Conservation (phyloP, 176 grass and related monocot genomes). For the Tillandsia fasciculata region DNA sequence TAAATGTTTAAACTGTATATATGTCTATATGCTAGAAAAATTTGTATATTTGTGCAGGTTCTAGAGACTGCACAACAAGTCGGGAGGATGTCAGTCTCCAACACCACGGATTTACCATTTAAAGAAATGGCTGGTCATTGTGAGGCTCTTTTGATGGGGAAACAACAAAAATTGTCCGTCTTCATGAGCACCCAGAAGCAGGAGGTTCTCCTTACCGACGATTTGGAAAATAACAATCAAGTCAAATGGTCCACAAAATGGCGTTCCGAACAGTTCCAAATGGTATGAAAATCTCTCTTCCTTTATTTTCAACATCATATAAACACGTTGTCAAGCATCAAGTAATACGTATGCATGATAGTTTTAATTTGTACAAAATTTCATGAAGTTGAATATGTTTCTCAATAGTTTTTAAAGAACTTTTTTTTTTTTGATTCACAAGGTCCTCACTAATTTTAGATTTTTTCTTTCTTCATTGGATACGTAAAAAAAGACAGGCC, state of each 20-base stretch:
- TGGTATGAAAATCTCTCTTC: conserved; percentile 3
- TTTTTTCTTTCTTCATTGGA: too few species aligned
- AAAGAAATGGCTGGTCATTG: conserved; percentile 60
- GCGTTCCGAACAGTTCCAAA: not conserved
- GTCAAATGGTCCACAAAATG: not conserved
- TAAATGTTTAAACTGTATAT: not conserved
- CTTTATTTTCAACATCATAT: not conserved
- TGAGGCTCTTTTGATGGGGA: conserved; percentile 54
- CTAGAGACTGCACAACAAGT: conserved; percentile 41
- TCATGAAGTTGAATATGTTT: not conserved
- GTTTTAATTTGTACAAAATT: not conserved
- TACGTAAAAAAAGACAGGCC: too few species aligned
- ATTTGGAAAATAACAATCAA: not conserved
- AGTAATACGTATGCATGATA: not conserved
- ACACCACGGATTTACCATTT: conserved; percentile 56
- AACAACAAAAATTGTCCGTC: conserved; percentile 62
- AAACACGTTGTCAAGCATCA: not conserved
- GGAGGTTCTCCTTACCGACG: not conserved
- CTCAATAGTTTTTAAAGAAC: not conserved
- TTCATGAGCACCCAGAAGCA: conserved; percentile 42
- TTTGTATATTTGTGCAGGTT: conserved; percentile 39
- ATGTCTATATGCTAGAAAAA: conserved; percentile 1
- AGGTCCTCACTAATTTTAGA: too few species aligned
- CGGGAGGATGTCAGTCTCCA: conserved; percentile 62
- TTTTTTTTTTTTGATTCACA: not conserved